Evolutionary conservation across 768 basidiomycete genomes (phyloP).

Genomic region (Saitozyma podzolica): DNA sequence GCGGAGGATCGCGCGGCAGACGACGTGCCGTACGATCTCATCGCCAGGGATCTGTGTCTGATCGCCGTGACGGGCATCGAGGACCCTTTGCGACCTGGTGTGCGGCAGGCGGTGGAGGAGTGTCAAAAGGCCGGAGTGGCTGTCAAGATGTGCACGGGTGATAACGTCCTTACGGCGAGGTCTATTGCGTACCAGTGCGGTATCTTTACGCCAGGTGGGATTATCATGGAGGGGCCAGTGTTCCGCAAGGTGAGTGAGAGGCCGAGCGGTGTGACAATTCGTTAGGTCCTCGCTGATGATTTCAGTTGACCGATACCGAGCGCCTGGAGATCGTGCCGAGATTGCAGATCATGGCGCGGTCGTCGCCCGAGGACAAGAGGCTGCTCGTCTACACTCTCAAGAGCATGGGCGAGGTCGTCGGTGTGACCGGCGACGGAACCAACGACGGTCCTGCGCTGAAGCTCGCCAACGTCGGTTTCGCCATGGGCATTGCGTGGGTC

Average conservation of each 20-base stretch:
- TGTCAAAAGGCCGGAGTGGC: conserved; percentile 85
- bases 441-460: conserved; percentile 97
- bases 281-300: no score
- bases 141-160: conserved; percentile 98
- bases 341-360: conserved; percentile 93
- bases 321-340: conserved; percentile 82
- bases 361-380: conserved; percentile 96
- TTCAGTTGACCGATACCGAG: conserved; percentile 62
- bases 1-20: conserved; percentile 16
- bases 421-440: conserved; percentile 96
- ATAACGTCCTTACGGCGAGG: conserved; percentile 77
- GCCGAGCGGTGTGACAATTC: no score
- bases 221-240: conserved; percentile 96
- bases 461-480: conserved; percentile 94
- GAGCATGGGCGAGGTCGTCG: conserved; percentile 75
- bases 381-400: conserved; percentile 88
- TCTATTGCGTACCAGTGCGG: conserved; percentile 96
- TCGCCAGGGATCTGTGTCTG: conserved; percentile 74
- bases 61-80: conserved; percentile 93
- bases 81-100: conserved; percentile 88
- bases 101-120: conserved; percentile 80
- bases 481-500: conserved; percentile 48
- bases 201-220: conserved; percentile 87
- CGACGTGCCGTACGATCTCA: conserved; percentile 60
- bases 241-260: conserved; percentile 62